Evolutionary conservation across 225 moss, liverwort and hornwort genomes (phyloP), one percentile per base, ranked within the genome.

Genomic region (Rhytidiadelphus loreus): DNA sequence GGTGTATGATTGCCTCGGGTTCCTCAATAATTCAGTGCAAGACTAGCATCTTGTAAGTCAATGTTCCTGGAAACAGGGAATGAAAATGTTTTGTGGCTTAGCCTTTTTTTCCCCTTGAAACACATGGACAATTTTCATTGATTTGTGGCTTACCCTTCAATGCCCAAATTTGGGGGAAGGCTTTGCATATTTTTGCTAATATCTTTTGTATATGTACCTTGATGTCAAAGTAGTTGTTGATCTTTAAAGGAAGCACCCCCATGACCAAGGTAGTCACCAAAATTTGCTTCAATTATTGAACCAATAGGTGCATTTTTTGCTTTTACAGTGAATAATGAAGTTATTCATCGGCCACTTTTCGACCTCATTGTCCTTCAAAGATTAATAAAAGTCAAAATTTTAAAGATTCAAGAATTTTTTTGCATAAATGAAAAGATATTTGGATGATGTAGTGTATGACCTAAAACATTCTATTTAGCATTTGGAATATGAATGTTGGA

Each of bases 1-100:
- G 39, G 65, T 82, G 82, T 48, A 81, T 86, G 82, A 86, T 86
- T 89, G 86, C 89, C 89, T 89, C 25, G 76, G 82, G 82, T 89
- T 66, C 82, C 75, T 82, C 76, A 89, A 89, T 89, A 33, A 86
- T 83, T 30, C 78, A 87, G 30, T 80, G 55, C 71, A 82, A 30
- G 30, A 3, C 58, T 11, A 37, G 55, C 12, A 0, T 2, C 7
- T n/a, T 57, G 25, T 3, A 11, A 81, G 41, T 55, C 35, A 33
- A 83, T 69, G 60, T 50, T 83, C 86, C 86, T 29, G 43, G 25
- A 90, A 53, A 23, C 33, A 55, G 69, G 70, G 71, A 46, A 70
- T 53, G 61, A 41, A 6, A 13, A 33, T 18, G 6, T 37, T 52
- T 52, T 55, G 60, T 4, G 63, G 33, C 46, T 35, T 10, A 23